Conservation (phyloP, 805 yeast species). For the Sporopachydermia quercuum region DNA sequence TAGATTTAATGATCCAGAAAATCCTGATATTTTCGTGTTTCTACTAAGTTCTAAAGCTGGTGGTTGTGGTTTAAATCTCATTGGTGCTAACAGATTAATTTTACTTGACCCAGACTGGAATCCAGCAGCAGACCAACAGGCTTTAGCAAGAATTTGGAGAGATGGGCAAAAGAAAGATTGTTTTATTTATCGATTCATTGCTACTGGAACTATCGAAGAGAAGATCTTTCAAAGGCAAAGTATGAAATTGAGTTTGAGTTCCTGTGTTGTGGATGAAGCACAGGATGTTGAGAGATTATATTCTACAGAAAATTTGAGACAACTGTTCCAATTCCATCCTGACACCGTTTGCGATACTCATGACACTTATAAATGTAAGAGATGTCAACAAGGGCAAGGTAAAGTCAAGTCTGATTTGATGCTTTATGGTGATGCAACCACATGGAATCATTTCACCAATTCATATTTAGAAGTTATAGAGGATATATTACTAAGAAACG, state of each 20-base stretch:
- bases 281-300: conserved; percentile 90
- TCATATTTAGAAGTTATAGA: conserved; percentile 47
- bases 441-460: conserved; percentile 86
- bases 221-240: conserved; percentile 92
- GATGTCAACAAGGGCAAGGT: conserved; percentile 61
- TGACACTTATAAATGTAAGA: conserved; percentile 74
- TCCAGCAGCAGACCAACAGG: conserved; percentile 97
- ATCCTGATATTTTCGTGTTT: conserved; percentile 66
- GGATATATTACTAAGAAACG: conserved; percentile 67
- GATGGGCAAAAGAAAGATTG: conserved; percentile 98
- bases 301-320: conserved; percentile 64
- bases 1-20: conserved; percentile 78
- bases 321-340: conserved; percentile 56
- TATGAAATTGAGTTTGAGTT: conserved; percentile 81
- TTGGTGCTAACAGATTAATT: conserved; percentile 87
- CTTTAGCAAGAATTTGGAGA: conserved; percentile 95
- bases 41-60: conserved; percentile 92
- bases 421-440: conserved; percentile 94
- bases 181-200: conserved; percentile 82
- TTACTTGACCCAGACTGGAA: conserved; percentile 93
- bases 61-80: conserved; percentile 94
- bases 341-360: conserved; percentile 79
- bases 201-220: conserved; percentile 93
- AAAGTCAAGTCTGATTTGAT: conserved; percentile 56
- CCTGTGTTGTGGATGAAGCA: conserved; percentile 94